Conservation (phyloP, 768 basidiomycete species). For the Tephrocybe sp. region DNA sequence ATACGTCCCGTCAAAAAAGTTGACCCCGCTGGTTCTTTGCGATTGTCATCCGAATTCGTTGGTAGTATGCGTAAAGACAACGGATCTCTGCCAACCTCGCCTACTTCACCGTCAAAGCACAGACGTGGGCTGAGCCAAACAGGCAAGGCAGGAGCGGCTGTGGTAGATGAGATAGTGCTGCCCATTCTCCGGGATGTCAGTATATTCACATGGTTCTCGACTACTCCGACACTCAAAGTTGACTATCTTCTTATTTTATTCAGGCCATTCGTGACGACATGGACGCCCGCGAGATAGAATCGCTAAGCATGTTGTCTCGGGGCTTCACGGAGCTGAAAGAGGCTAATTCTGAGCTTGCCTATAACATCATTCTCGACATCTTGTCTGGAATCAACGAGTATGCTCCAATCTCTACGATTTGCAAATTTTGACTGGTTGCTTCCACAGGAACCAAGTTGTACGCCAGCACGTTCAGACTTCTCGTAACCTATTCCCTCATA, state of each 20-base stretch:
- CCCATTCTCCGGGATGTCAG: slow-evolving; percentile 73
- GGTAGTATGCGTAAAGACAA: slow-evolving; percentile 66
- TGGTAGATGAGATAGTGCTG: slow-evolving; percentile 84
- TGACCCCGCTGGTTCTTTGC: slow-evolving; percentile 72
- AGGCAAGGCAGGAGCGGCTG: slow-evolving; percentile 58
- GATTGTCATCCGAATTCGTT: slow-evolving; percentile 77
- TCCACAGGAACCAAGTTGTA: slow-evolving; percentile 66
- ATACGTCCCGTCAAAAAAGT: slow-evolving; percentile 93
- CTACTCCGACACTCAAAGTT: not conserved
- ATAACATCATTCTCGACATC: slow-evolving; percentile 85
- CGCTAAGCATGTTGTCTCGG: slow-evolving; percentile 82
- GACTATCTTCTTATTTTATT: not conserved
- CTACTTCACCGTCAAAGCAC: slow-evolving; percentile 48
- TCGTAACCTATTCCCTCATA: slow-evolving; percentile 78
- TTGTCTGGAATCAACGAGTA: slow-evolving; percentile 90
- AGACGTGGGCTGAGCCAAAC: slow-evolving; percentile 53
- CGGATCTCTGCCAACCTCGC: slow-evolving; percentile 45
- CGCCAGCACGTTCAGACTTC: slow-evolving; percentile 81
- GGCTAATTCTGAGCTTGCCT: slow-evolving; percentile 81
- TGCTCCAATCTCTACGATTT: slow-evolving; percentile 30
- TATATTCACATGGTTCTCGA: slow-evolving; percentile 7
- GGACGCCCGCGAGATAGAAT: slow-evolving; percentile 86
- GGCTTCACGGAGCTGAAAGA: slow-evolving; percentile 87
- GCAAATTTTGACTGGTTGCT: slow-evolving; percentile 3
- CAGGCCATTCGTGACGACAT: slow-evolving; percentile 80